Conservation (phyloP, 2,329 filamentous ascomycete genomes). For the Geosmithia putterillii region DNA sequence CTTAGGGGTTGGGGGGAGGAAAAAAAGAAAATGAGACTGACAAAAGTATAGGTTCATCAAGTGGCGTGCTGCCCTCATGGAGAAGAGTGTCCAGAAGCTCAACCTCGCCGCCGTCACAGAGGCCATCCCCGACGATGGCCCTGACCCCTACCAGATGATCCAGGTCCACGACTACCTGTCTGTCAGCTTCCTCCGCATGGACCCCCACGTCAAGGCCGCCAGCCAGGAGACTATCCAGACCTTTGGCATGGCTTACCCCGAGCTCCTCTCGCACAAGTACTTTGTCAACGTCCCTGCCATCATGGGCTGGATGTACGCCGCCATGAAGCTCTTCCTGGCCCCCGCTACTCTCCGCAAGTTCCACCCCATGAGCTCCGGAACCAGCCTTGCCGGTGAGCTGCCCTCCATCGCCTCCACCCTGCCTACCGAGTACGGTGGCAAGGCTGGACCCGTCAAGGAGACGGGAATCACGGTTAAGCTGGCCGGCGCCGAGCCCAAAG, state of each 20-base stretch:
- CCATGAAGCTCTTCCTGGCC: constrained; percentile 65
- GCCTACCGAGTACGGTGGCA: constrained; percentile 70
- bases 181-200: constrained; percentile 75
- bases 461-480: constrained; percentile 17
- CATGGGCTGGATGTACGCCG: constrained; percentile 77
- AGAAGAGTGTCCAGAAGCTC: constrained; percentile 66
- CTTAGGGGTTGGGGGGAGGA: neutral
- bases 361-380: constrained; percentile 65
- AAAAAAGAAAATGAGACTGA: constrained; percentile 1
- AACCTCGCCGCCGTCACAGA: constrained; percentile 55
- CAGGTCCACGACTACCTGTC: constrained; percentile 91
- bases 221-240: constrained; percentile 71
- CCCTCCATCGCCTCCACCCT: constrained; percentile 48
- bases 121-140: constrained; percentile 58
- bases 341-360: constrained; percentile 68
- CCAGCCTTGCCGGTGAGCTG: constrained; percentile 51
- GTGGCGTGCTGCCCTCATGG: constrained; percentile 88
- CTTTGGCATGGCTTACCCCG: constrained; percentile 76
- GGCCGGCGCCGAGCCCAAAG: constrained; percentile 4
- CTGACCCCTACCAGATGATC: constrained; percentile 80
- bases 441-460: constrained; percentile 34
- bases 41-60: constrained; percentile 56
- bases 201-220: constrained; percentile 62
- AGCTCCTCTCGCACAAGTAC: constrained; percentile 76
- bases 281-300: constrained; percentile 87